Base-by-base conservation (phyloP, 1,284 basidiomycete species). In the Rhodotorula sp. region DNA sequence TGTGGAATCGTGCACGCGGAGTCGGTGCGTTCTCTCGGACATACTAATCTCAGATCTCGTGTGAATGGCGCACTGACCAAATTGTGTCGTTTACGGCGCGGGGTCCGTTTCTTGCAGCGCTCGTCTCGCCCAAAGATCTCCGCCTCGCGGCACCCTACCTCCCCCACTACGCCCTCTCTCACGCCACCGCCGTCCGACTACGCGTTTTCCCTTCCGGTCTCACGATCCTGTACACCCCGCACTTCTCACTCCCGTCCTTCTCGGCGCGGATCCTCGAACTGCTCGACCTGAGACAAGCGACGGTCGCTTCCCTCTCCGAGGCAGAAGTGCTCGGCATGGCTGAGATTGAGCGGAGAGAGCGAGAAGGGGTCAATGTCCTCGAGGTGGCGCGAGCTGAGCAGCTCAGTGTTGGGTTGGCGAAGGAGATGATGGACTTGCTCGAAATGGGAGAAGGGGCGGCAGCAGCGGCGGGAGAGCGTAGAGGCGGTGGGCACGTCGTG, bases 1-100 rank as follows among this genome's bases (percentile, higher is more conserved):
- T 91, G 2, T 99, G 95, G 95, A 98, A 98, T 80, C 88, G 95
- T 63, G 93, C 93, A 3, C 83, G 95, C 69, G 95, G 95, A 62
- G 89, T 97, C 62, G 89, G 93, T 93, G 78, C 79, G 91, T 83
- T 83, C 3, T 24, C 37, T 42, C 61, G 64, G 67, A 62, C 53
- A 17, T 29, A 26, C 22, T 51, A 71, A 26, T 64, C 54, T 61
- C 46, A 67, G 75, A 45, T 54, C 29, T 6, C 10, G 7, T 48
- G 20, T 46, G n/a, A n/a, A n/a, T 48, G n/a, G 22, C 8, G 22
- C 20, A 3, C 20, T 26, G 2, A 20, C 54, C 3, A 4, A 37
- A 24, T 22, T 8, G 22, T 30, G 4, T 17, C 44, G 8, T 37
- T 37, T 37, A 12, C 37, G 37, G 37, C 37, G 1, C 8, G 37